Conservation (phyloP, 1,284 basidiomycete species). For the Marasmius oreades region DNA sequence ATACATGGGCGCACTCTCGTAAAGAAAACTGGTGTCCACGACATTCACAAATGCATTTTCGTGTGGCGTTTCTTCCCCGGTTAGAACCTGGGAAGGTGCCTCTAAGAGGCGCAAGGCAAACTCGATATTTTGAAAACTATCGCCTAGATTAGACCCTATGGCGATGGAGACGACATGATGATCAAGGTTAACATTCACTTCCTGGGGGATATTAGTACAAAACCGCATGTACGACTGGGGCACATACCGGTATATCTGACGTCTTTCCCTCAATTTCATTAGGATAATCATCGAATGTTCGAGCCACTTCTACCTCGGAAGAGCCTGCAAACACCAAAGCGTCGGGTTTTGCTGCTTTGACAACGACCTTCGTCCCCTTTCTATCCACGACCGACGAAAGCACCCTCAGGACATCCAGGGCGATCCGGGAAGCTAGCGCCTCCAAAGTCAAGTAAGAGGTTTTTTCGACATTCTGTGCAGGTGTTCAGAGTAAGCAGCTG, state of each 20-base stretch:
- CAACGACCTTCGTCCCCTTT: constrained; percentile 36
- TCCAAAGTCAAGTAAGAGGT: constrained; percentile 74
- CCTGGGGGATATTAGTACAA: neutral
- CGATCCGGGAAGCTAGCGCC: constrained; percentile 63
- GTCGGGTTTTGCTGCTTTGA: constrained; percentile 74
- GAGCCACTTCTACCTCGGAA: constrained; percentile 58
- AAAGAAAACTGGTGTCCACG: constrained; percentile 86
- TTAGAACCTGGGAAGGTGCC: constrained; percentile 30
- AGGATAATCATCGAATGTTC: constrained; percentile 35
- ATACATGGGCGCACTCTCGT: constrained; percentile 96
- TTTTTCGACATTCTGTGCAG: constrained; percentile 33
- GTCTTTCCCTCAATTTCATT: constrained; percentile 16
- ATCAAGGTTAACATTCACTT: neutral
- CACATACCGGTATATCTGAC: neutral
- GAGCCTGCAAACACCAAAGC: constrained; percentile 71
- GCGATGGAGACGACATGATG: constrained; percentile 62
- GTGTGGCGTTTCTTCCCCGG: constrained; percentile 14
- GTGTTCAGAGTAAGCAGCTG: constrained; percentile 1
- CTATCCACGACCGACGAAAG: constrained; percentile 8
- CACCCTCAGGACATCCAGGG: constrained; percentile 37
- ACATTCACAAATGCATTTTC: constrained; percentile 36
- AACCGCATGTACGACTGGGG: neutral
- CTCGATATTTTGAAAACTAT: constrained; percentile 84
- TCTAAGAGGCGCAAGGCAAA: constrained; percentile 65
- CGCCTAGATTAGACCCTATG: constrained; percentile 89